Percentiles rank a stretch among this genome's conserved stretches.
Conservation (phyloP, 495 filamentous ascomycete species). For the Hypomontagnella monticulosa region DNA sequence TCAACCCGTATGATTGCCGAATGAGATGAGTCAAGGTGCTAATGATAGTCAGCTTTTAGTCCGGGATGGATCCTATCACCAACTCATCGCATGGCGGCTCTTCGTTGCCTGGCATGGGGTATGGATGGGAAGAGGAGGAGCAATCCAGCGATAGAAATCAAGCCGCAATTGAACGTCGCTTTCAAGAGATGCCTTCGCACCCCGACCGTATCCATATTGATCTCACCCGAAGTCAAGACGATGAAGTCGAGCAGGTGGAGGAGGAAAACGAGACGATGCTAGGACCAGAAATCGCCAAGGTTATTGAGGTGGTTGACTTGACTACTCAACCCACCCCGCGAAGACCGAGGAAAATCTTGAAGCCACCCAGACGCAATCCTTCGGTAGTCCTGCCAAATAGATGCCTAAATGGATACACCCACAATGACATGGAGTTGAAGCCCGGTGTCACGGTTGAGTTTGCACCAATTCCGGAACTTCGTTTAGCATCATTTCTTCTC, state of each 20-base stretch:
- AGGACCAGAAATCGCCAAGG: slow-evolving; percentile 21
- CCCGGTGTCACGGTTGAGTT: slow-evolving; percentile 51
- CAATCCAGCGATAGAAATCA: slow-evolving; percentile 6
- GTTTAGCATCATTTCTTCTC: slow-evolving; percentile 51
- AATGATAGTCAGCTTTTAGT: neutral
- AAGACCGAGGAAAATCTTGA: slow-evolving; percentile 2
- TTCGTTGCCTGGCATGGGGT: neutral
- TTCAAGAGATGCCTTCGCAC: slow-evolving; percentile 16
- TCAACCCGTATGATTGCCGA: neutral
- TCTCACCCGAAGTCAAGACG: slow-evolving; percentile 11
- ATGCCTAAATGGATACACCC: slow-evolving; percentile 25
- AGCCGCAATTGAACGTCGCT: slow-evolving; percentile 27
- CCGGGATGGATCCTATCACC: slow-evolving; percentile 1
- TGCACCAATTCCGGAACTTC: slow-evolving; percentile 18
- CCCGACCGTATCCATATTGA: slow-evolving; percentile 5
- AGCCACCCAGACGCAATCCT: slow-evolving; percentile 21
- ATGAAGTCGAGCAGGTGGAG: slow-evolving; percentile 13
- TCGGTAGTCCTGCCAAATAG: neutral
- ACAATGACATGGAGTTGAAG: slow-evolving; percentile 37
- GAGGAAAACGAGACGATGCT: slow-evolving; percentile 12
- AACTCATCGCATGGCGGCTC: neutral
- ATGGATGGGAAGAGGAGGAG: slow-evolving; percentile 26
- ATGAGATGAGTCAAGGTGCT: neutral
- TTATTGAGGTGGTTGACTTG: slow-evolving; percentile 41
- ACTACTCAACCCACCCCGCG: neutral